A percentile compares a stretch with the other conserved stretches of the same genome.
Conservation (phyloP, 257 asterid genomes). For the Rauvolfia tetraphylla region DNA sequence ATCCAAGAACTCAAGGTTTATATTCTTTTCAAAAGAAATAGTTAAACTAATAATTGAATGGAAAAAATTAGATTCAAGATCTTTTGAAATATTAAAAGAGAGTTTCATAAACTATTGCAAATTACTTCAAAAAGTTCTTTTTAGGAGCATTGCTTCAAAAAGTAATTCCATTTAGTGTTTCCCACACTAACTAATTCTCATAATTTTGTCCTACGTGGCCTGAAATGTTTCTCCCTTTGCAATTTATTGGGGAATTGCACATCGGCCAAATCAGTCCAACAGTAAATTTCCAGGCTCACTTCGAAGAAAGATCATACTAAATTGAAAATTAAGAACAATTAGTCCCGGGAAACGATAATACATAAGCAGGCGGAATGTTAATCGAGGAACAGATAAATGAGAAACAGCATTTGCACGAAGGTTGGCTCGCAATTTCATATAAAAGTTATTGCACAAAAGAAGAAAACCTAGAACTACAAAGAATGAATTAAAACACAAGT, state of each 20-base stretch:
- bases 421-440: not conserved
- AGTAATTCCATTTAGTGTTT: not conserved
- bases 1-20: not conserved
- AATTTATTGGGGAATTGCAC: not conserved
- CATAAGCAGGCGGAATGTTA: not conserved
- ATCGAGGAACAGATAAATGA: not conserved
- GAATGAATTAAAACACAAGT: not conserved
- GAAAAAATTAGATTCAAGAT: not conserved
- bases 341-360: not conserved
- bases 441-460: not conserved
- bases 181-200: not conserved
- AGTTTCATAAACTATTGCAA: not conserved
- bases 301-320: not conserved
- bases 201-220: not conserved
- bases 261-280: not conserved
- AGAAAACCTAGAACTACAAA: not conserved
- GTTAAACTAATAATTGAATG: no score
- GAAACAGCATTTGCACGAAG: not conserved
- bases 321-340: not conserved
- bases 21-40: not conserved
- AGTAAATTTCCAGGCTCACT: not conserved
- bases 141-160: not conserved
- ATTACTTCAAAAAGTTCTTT: not conserved
- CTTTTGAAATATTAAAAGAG: not conserved
- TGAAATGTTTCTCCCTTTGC: not conserved